Conservation (phyloP, 1,284 basidiomycete genomes). For the Trichosporon ovoides region DNA sequence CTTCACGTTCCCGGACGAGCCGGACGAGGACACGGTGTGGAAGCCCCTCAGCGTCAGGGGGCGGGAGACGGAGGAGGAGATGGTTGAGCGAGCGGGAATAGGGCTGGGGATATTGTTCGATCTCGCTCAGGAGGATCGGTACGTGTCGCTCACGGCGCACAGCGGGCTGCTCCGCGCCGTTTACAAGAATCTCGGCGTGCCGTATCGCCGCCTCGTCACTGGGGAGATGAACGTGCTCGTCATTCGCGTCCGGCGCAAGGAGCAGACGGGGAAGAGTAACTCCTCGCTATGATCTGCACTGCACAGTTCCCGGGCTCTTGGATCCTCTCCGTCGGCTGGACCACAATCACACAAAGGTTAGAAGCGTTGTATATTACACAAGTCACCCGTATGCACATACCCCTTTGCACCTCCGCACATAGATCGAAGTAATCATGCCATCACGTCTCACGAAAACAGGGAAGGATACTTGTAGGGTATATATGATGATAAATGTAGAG, state of each 20-base stretch:
- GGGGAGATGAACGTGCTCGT: conserved; percentile 41
- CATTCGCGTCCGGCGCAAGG: conserved; percentile 21
- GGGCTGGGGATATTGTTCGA: conserved; percentile 27
- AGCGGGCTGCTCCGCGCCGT: conserved; percentile 30
- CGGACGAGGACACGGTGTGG: conserved; percentile 31
- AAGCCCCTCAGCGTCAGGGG: conserved; percentile 18
- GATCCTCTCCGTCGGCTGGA: background rate
- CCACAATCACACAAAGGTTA: too few relatives aligned
- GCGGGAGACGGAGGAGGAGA: conserved; percentile 35
- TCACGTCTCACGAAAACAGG: background rate
- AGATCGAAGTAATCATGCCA: background rate
- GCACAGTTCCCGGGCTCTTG: too few relatives aligned
- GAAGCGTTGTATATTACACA: background rate
- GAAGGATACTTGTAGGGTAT: background rate
- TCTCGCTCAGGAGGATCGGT: background rate
- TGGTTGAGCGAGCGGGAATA: conserved; percentile 23
- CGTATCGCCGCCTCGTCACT: conserved; percentile 21
- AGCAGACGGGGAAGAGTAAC: background rate
- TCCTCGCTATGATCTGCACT: background rate
- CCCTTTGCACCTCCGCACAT: too few relatives aligned
- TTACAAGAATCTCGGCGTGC: conserved; percentile 29
- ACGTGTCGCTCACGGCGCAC: conserved; percentile 26
- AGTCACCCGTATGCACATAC: background rate
- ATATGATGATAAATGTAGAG: background rate
- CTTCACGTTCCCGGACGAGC: conserved; percentile 20